A percentile compares a stretch with the other conserved stretches of the same genome.
These are phyloP conservation scores for Immersiporthe knoxdaviesiana DNA, from an alignment of 2,329 filamentous ascomycete genomes.

Conservation along the genomic window DNA sequence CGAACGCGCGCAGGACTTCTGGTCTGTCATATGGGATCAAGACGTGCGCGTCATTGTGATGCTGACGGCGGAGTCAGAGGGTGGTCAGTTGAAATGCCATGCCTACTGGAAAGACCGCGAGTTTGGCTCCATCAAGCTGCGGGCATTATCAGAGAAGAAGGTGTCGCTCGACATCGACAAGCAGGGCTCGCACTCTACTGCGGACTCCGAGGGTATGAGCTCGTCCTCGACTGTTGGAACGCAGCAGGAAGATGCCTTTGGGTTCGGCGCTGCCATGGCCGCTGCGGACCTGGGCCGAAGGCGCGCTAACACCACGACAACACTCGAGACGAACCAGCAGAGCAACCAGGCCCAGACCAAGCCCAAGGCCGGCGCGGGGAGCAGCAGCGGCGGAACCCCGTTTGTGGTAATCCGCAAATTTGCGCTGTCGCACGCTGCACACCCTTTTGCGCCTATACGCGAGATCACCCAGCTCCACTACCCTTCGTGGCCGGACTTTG, in stretches of 20 bases:
- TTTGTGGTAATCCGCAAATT: conserved; percentile 87
- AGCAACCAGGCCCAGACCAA: conserved; percentile 34
- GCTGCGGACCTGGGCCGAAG: conserved; percentile 48
- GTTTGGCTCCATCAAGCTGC: conserved; percentile 78
- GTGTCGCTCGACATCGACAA: conserved; percentile 74
- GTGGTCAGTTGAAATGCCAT: conserved; percentile 92
- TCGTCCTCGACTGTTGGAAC: conserved; percentile 29
- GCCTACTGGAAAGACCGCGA: conserved; percentile 84
- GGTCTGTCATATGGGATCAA: conserved; percentile 97
- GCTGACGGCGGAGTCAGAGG: conserved; percentile 92
- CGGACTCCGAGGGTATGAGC: conserved; percentile 36
- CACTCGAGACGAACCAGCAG: conserved; percentile 43
- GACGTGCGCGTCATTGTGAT: conserved; percentile 95
- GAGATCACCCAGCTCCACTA: conserved; percentile 96
- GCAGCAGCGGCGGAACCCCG: conserved; percentile 59
- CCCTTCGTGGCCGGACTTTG: conserved; percentile 96
- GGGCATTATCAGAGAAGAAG: conserved; percentile 78
- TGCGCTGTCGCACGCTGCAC: conserved; percentile 72
- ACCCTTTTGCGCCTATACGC: conserved; percentile 83
- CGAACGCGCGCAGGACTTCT: conserved; percentile 78
- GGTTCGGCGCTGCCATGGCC: conserved; percentile 26
- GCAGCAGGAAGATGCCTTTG: conserved; percentile 31
- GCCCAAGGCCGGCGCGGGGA: conserved; percentile 32
- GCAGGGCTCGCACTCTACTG: conserved; percentile 46
- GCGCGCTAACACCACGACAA: conserved; percentile 59